Evolutionary conservation across 164 flowering plant species (phyloP).

Genomic region (Saururus chinensis): DNA sequence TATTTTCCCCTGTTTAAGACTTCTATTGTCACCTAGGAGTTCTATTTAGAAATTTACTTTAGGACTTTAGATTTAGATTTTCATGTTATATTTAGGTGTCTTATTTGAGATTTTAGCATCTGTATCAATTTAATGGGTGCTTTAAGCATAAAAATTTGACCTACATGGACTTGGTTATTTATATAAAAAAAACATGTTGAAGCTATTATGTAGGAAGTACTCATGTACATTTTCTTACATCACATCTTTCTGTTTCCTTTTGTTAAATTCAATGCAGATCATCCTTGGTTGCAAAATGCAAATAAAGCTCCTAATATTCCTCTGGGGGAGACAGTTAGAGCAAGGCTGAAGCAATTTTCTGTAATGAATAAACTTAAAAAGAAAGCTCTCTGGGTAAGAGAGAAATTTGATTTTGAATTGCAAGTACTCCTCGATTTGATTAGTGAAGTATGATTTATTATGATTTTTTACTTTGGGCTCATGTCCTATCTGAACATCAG

Average conservation of each 20-base stretch:
- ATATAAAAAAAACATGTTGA: no score
- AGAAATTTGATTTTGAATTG: not conserved
- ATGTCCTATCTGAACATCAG: slow-evolving; percentile 17
- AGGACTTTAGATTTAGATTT: no score
- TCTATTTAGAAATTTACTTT: no score
- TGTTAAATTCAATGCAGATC: slow-evolving; percentile 37
- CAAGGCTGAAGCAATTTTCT: slow-evolving; percentile 88
- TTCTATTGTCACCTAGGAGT: no score
- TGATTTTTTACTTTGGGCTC: not conserved
- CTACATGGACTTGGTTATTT: no score
- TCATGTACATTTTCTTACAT: not conserved
- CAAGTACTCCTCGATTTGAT: not conserved
- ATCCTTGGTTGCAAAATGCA: slow-evolving; percentile 86
- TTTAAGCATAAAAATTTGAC: not conserved
- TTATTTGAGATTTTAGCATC: not conserved
- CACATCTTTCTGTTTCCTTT: not conserved
- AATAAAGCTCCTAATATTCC: slow-evolving; percentile 85
- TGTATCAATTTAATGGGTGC: not conserved
- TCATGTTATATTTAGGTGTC: not conserved
- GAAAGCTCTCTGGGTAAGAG: slow-evolving; percentile 77
- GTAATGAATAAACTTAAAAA: slow-evolving; percentile 93
- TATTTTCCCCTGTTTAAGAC: no score
- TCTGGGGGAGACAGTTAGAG: slow-evolving; percentile 80
- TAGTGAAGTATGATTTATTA: not conserved
- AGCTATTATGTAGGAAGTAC: no score